A percentile compares a stretch with the other conserved stretches of the same genome.
Conservation (phyloP, 306 rosid genomes). For the Benincasa hispida region DNA sequence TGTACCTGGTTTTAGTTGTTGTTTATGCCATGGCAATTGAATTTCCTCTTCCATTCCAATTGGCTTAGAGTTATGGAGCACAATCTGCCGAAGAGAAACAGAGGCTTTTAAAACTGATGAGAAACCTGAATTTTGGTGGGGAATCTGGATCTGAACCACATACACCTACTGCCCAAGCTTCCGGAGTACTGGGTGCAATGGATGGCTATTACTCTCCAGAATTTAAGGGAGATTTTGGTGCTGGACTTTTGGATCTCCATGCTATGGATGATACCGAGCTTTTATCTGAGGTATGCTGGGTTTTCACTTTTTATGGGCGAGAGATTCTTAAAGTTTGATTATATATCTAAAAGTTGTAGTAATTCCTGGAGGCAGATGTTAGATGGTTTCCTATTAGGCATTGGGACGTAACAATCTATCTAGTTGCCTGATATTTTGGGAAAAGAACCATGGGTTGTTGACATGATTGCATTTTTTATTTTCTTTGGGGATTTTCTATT, state of each 20-base stretch:
- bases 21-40: neutral
- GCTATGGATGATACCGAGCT: constrained; percentile 99
- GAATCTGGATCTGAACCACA: constrained; percentile 79
- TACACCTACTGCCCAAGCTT: constrained; percentile 50
- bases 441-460: neutral
- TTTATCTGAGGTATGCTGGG: constrained; percentile 56
- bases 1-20: neutral
- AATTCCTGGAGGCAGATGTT: neutral
- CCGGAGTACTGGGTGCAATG: constrained; percentile 38
- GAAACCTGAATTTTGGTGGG: constrained; percentile 87
- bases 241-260: constrained; percentile 96
- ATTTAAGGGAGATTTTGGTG: constrained; percentile 89
- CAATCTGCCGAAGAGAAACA: constrained; percentile 96
- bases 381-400: neutral
- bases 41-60: neutral
- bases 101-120: constrained; percentile 79
- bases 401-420: neutral
- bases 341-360: neutral
- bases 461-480: neutral
- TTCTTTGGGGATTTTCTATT: neutral
- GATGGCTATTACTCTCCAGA: constrained; percentile 80
- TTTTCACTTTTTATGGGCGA: neutral
- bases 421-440: neutral
- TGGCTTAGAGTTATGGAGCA: constrained; percentile 72
- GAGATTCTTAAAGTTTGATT: neutral